Percentiles rank a stretch among this genome's conserved stretches.
Conservation (phyloP, 192 early-diverging fungal species). For the Kickxella alabastrina region DNA sequence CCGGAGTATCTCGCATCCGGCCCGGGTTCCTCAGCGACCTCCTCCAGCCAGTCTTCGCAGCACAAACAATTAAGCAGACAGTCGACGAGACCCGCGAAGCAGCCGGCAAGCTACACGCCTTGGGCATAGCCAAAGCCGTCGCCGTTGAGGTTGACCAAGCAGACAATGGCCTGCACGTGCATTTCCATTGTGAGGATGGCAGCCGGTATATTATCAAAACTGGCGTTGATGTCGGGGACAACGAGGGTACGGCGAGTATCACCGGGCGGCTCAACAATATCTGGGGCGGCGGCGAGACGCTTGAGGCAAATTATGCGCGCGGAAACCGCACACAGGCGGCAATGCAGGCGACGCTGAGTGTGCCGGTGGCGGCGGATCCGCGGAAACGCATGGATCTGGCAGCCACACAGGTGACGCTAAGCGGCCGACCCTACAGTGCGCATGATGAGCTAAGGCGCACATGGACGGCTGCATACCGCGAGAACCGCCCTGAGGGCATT, state of each 20-base stretch:
- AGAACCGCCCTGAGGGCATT: background rate
- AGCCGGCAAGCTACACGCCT: constrained; percentile 30
- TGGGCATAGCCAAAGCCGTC: constrained; percentile 38
- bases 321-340: constrained; percentile 68
- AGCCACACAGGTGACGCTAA: constrained; percentile 62
- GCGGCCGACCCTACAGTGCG: constrained; percentile 61
- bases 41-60: constrained; percentile 8
- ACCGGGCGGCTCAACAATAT: constrained; percentile 74
- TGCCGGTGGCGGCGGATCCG: constrained; percentile 72
- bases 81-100: constrained; percentile 36
- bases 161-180: constrained; percentile 57
- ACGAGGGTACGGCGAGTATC: constrained; percentile 77
- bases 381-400: constrained; percentile 60
- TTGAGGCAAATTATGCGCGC: constrained; percentile 70
- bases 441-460: constrained; percentile 73
- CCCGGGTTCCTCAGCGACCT: constrained; percentile 17
- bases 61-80: constrained; percentile 20
- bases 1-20: constrained; percentile 31
- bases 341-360: constrained; percentile 58
- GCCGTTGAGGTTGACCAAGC: constrained; percentile 17
- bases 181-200: constrained; percentile 67
- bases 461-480: constrained; percentile 42
- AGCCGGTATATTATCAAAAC: constrained; percentile 74
- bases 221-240: constrained; percentile 85
- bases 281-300: constrained; percentile 83